Percentiles rank a stretch among this genome's conserved stretches.
These are phyloP conservation scores for Nemophila menziesii DNA, from an alignment of 257 asterid species.

Conservation along the genomic window DNA sequence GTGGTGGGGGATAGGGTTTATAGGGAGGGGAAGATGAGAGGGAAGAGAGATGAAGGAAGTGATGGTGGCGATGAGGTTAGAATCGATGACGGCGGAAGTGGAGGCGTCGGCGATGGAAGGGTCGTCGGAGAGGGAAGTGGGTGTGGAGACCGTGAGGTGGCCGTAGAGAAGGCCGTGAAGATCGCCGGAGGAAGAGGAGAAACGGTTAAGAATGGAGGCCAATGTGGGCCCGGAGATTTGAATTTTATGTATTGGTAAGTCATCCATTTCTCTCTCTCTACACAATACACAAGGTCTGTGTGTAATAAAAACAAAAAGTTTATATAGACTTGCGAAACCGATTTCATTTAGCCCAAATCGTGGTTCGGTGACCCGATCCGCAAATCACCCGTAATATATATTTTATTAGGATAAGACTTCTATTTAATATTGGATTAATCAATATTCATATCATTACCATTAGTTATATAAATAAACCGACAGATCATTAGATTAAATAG, in stretches of 20 bases:
- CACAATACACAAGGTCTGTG: no score
- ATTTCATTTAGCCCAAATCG: no score
- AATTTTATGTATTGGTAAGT: slow-evolving; percentile 47
- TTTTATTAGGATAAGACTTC: no score
- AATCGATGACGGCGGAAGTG: slow-evolving; percentile 16
- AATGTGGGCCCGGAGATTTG: slow-evolving; percentile 62
- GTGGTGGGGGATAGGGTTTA: slow-evolving; percentile 4
- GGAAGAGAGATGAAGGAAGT: slow-evolving; percentile 60
- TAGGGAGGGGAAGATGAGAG: slow-evolving; percentile 47
- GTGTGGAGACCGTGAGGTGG: slow-evolving; percentile 38
- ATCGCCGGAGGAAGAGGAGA: slow-evolving; percentile 52
- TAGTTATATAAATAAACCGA: no score
- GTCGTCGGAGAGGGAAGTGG: slow-evolving; percentile 52
- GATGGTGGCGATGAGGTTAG: slow-evolving; percentile 41
- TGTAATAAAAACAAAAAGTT: no score
- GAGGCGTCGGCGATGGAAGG: slow-evolving; percentile 22
- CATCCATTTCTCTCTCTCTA: no score
- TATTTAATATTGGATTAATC: no score
- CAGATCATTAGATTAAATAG: no score
- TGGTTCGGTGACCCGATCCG: no score
- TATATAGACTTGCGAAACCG: no score
- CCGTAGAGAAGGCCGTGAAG: slow-evolving; percentile 76
- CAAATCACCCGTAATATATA: no score
- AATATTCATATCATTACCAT: no score
- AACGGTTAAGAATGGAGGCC: slow-evolving; percentile 73